Evolutionary conservation across 2,329 filamentous ascomycete genomes (phyloP), one percentile per base, ranked within the genome.

Genomic region (Scedosporium minutisporum): DNA sequence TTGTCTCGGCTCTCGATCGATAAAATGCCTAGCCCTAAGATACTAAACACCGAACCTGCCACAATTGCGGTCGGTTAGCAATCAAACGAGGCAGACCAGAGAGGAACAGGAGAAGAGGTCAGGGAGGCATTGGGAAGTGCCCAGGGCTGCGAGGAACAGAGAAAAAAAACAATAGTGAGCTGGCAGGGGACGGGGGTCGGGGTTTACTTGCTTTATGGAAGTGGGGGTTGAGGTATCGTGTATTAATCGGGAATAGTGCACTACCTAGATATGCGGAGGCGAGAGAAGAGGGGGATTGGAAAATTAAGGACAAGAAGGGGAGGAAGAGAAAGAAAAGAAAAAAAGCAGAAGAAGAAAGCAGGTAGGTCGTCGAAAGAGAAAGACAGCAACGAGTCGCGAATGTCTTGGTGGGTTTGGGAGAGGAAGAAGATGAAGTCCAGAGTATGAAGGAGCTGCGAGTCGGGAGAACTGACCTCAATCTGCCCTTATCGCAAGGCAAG

Each of bases 181-280:
- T 23, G 51, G 51, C 18, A 23, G 18, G 51, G 51, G 51, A 23
- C 12, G 51, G 51, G 51, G 33, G 6, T 27, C 23, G 51, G 51
- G 51, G 51, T 55, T 27, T 12, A 55, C 51, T 29, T 55, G 21
- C 51, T 55, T 10, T 38, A 18, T 55, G 51, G 51, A 55, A 55
- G 51, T 55, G 51, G 51, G 51, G 51, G 51, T 55, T 48, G 12
- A 27, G 51, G 21, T 55, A 55, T 55, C 23, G 23, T 55, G 23
- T 55, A 55, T 55, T 55, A 55, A 55, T 55, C 21, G 51, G 51
- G 51, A 55, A 55, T 55, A 55, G 51, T 55, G 51, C 51, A 27
- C 51, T 3, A 14, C 12, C 21, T 55, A 23, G 21, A 38, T 14
- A 27, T 55, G 51, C 51, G n/a, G 44, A 48, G 51, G 51, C 21